Base-by-base conservation (phyloP, 768 basidiomycete genomes). In the Strobilomyces confusus region DNA sequence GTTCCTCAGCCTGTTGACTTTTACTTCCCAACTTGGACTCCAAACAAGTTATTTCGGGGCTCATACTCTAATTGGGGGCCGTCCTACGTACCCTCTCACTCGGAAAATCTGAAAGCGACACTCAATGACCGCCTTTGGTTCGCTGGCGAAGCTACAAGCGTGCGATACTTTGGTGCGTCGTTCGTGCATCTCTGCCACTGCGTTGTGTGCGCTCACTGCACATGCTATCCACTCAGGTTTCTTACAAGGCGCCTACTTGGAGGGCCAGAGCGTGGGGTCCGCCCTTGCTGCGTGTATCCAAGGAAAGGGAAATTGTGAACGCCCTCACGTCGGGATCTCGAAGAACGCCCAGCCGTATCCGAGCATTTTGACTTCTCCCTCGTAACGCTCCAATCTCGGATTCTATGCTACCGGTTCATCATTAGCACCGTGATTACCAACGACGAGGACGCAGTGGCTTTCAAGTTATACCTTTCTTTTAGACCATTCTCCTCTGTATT, bases 51-150 rank as follows among this genome's bases (percentile, higher is more conserved):
- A 32, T 70, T 51, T 55, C 59, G 63, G 0, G 69, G 68, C 5
- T 80, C 83, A 4, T 88, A 83, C 58, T 82, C 81, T 20, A 88
- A 86, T 55, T 87, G 84, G 84, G 85, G 84, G 0, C 74, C 86
- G 0, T 75, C 81, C 4, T 85, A 84, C 57, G 65, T 79, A 12
- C 74, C 73, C 15, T 69, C 66, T 9, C 81, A 84, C 48, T 73
- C 80, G n/a, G 69, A 77, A 25, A 83, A 86, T 59, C 59, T 86
- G 44, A 74, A 79, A 51, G 80, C 81, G 6, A 82, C 80, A 20
- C 70, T 86, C 17, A 69, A 69, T 5, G 56, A 67, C 33, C 70
- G 74, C 9, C 70, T 86, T 17, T 85, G 79, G 75, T 86, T 86
- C 57, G 78, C 83, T 0, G 84, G 83, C 4, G 84, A 86, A 63